A percentile compares a stretch with the other conserved stretches of the same genome.
phyloP scores from a whole-genome alignment of 2,329 filamentous ascomycete genomes.

The Monilinia vaccinii-corymbosi region DNA sequence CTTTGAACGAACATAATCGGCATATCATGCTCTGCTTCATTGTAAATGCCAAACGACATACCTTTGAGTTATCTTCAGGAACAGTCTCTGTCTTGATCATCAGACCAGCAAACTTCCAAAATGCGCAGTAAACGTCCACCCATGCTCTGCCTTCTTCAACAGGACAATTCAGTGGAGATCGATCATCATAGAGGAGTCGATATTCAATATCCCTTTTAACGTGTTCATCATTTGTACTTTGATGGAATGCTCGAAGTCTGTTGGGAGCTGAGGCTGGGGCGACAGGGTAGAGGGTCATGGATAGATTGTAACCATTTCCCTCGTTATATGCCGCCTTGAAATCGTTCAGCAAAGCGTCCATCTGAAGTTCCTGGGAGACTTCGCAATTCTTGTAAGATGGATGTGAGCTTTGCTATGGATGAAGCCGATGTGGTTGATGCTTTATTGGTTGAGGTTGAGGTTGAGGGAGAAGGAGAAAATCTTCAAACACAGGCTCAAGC shows the following conservation, averaged over 20 bases:
- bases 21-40: not conserved
- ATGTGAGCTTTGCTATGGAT: not conserved
- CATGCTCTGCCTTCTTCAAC: constrained; percentile 65
- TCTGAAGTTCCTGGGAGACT: constrained; percentile 30
- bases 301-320: constrained; percentile 63
- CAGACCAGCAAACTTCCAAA: constrained; percentile 74
- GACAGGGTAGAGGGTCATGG: constrained; percentile 65
- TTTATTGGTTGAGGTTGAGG: not conserved
- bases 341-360: constrained; percentile 66
- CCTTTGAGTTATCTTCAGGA: constrained; percentile 24
- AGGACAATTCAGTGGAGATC: constrained; percentile 29
- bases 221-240: constrained; percentile 56
- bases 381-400: not conserved
- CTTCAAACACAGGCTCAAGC: not conserved
- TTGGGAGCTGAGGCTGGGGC: constrained; percentile 52
- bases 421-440: not conserved
- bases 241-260: constrained; percentile 61
- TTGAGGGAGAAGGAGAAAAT: not conserved
- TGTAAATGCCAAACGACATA: constrained; percentile 7
- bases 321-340: constrained; percentile 60
- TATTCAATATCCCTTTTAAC: constrained; percentile 60
- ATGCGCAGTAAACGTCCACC: constrained; percentile 74
- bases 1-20: not conserved
- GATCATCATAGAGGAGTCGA: constrained; percentile 52
- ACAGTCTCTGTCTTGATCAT: constrained; percentile 58